Conservation (phyloP, 164 flowering plant genomes). For the Stephania cephalantha region DNA sequence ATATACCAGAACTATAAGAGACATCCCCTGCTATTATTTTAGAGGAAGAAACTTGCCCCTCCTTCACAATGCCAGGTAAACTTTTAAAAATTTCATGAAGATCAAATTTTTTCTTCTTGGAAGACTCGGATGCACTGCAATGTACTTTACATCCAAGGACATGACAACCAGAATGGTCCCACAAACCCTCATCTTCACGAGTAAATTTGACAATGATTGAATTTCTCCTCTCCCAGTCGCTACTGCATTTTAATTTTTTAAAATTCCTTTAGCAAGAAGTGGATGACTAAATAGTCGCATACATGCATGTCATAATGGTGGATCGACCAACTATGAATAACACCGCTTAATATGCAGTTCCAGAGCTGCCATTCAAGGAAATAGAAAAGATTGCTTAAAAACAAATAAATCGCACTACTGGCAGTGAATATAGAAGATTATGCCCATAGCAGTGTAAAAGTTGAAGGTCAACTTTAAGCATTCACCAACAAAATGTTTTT, state of each 20-base stretch:
- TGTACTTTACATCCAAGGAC: conserved; percentile 74
- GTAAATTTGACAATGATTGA: conserved; percentile 23
- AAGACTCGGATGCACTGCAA: conserved; percentile 27
- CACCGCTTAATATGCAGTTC: not conserved
- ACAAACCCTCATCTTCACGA: conserved; percentile 26
- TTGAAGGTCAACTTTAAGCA: not conserved
- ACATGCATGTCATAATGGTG: not conserved
- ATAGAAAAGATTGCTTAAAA: not conserved
- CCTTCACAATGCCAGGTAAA: conserved; percentile 47
- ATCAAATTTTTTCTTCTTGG: conserved; percentile 50
- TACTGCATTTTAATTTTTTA: conserved; percentile 42
- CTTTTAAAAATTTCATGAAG: conserved; percentile 90
- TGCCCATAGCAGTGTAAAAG: not conserved
- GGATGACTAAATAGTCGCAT: not conserved
- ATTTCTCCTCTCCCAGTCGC: conserved; percentile 71
- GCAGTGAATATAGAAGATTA: not conserved
- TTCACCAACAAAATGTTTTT: not conserved
- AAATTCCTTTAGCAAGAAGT: conserved; percentile 11
- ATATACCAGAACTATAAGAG: conserved; percentile 47
- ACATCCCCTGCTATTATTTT: conserved; percentile 41
- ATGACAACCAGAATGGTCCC: conserved; percentile 66
- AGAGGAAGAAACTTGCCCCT: conserved; percentile 27
- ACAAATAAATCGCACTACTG: not conserved
- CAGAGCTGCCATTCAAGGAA: not conserved
- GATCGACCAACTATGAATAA: not conserved